Evolutionary conservation across 192 early-diverging fungal genomes (phyloP), one percentile per base, ranked within the genome.

Genomic region (Linnemannia exigua): DNA sequence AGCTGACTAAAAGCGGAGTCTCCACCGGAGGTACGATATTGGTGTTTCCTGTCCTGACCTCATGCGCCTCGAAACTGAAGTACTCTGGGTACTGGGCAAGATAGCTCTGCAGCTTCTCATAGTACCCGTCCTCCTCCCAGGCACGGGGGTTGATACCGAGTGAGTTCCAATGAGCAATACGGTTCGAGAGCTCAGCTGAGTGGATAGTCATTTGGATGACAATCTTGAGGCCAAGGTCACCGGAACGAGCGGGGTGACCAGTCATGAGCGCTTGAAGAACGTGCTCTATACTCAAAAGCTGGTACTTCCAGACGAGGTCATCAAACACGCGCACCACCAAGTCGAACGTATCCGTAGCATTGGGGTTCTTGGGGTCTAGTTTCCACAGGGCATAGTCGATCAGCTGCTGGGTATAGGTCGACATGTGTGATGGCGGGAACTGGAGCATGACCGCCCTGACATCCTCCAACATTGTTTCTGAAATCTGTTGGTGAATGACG

Each of bases 91-190:
- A 96, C 16, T 89, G 87, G 25, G 90, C 77, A 46, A 94, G 77
- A 72, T 94, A 96, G 36, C 86, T 86, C 67, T 89, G 88, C 33
- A 95, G 79, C 72, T 95, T 95, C 50, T 89, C 87, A 84, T 93
- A 91, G 38, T 92, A 91, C n/a, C 88, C 87, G 79, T 92, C 90
- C 82, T 96, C 95, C 22, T 90, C 89, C 95, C 95, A 96, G 63
- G 93, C 92, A 14, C 94, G 87, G 67, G 90, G 90, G 67, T 87
- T 90, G 76, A 96, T 94, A 15, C 90, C 87, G 69, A 94, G 88
- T 0, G 89, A 87, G 31, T 91, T 92, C 92, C 94, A 96, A 74
- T 93, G 91, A 54, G 82, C 76, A 35, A 95, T 91, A 9, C 95
- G 91, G 70, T 78, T 91, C 86, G 47, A 94, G 76, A 79, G 87